These are phyloP conservation scores for Steccherinum ochraceum DNA, from an alignment of 768 basidiomycete genomes.

Conservation along the genomic window DNA sequence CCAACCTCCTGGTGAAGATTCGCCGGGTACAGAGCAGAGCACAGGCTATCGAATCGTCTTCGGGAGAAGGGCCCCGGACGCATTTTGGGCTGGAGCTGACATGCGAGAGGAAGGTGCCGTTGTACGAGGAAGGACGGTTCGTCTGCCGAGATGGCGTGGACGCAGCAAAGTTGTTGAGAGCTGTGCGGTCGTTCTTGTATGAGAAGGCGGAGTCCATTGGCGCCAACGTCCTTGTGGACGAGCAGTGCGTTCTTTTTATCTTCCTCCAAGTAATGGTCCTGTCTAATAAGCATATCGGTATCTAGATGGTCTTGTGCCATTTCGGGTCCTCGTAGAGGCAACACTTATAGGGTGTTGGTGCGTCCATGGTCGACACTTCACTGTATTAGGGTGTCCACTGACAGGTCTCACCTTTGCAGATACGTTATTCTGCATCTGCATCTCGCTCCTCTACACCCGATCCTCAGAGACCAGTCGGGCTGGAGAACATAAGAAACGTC, in stretches of 20 bases:
- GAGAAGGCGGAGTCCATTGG: constrained; percentile 43
- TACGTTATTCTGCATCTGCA: constrained; percentile 57
- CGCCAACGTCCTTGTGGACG: constrained; percentile 60
- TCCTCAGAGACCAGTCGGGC: constrained; percentile 54
- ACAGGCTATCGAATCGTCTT: constrained; percentile 27
- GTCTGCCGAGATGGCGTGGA: constrained; percentile 61
- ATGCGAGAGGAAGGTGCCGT: constrained; percentile 25
- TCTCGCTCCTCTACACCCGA: constrained; percentile 46
- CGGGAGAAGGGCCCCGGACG: constrained; percentile 31
- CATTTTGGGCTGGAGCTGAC: constrained; percentile 26
- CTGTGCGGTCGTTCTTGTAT: constrained; percentile 43
- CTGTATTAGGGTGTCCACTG: constrained; percentile 1
- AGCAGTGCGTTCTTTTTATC: constrained; percentile 44
- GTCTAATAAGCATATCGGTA: constrained; percentile 7
- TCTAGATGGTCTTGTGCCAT: constrained; percentile 67
- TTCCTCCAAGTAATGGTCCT: not conserved
- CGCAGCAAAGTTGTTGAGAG: constrained; percentile 47
- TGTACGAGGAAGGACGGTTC: constrained; percentile 38
- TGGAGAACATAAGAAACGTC: constrained; percentile 54
- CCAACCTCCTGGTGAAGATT: constrained; percentile 50
- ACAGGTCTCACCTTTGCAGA: constrained; percentile 28
- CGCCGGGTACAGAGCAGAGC: constrained; percentile 27
- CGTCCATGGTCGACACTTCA: constrained; percentile 14
- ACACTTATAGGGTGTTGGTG: constrained; percentile 58
- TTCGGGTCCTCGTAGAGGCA: constrained; percentile 44